A percentile compares a stretch with the other conserved stretches of the same genome.
These are phyloP conservation scores for Aspergillus ochraceoroseus DNA, from an alignment of 2,329 filamentous ascomycete genomes.

Conservation along the genomic window DNA sequence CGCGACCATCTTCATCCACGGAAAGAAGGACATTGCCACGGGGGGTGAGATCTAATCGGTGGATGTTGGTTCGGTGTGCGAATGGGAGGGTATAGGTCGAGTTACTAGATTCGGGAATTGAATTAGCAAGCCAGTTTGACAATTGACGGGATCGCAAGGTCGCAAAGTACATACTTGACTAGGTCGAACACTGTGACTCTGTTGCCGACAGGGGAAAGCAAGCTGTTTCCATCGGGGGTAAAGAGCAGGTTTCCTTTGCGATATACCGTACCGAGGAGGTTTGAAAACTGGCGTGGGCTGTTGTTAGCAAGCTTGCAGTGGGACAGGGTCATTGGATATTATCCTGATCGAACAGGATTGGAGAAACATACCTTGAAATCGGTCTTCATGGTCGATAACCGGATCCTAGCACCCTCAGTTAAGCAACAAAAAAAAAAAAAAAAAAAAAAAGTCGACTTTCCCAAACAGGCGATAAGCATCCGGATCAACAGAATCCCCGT, in stretches of 20 bases:
- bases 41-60: conserved; percentile 80
- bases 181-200: conserved; percentile 93
- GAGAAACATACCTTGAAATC: conserved; percentile 82
- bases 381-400: conserved; percentile 73
- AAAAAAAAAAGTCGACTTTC: conserved; percentile 22
- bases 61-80: conserved; percentile 88
- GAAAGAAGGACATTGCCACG: conserved; percentile 88
- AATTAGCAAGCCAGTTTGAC: conserved; percentile 6
- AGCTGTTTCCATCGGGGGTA: conserved; percentile 89
- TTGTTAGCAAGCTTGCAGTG: too few relatives aligned
- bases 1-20: conserved; percentile 88
- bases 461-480: conserved; percentile 27
- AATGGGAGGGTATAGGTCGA: conserved; percentile 57
- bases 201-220: conserved; percentile 95
- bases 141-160: not conserved
- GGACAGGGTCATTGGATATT: too few relatives aligned
- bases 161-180: conserved; percentile 64
- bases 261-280: conserved; percentile 96
- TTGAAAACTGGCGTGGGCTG: too few relatives aligned
- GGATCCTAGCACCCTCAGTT: too few relatives aligned
- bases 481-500: conserved; percentile 27
- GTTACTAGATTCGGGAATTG: conserved; percentile 28
- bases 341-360: too few relatives aligned
- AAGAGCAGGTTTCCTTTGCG: conserved; percentile 96
- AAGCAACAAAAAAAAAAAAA: too few relatives aligned